Evolutionary conservation across 371 early-diverging fungal genomes (phyloP).

Genomic region (Lichtheimia corymbifera): DNA sequence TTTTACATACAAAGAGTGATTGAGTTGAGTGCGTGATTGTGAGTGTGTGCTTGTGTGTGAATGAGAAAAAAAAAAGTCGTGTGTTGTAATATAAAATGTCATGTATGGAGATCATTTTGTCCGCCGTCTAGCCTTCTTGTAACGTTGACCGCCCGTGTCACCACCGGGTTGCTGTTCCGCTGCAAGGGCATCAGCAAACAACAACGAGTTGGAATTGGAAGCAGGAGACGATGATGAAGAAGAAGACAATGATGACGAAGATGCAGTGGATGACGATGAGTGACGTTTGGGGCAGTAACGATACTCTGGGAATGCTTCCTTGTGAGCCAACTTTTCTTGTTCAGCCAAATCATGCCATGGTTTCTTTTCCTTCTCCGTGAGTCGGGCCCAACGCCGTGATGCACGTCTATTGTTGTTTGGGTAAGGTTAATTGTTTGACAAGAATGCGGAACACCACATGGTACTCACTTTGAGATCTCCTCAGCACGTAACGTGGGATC

Average conservation of each 20-base stretch:
- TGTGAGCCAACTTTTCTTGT: conserved; percentile 46
- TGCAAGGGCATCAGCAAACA: conserved; percentile 7
- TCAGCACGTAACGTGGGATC: conserved; percentile 39
- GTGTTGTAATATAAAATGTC: conserved; percentile 9
- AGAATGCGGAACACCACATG: not conserved
- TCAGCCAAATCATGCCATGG: conserved; percentile 51
- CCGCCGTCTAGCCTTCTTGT: conserved; percentile 27
- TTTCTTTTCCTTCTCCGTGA: conserved; percentile 47
- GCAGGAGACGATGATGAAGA: conserved; percentile 9
- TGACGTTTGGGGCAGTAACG: conserved; percentile 45
- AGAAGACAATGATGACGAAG: conserved; percentile 13
- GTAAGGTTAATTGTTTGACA: conserved; percentile 1
- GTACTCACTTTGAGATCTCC: conserved; percentile 40
- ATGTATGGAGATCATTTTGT: conserved; percentile 14
- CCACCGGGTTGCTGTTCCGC: conserved; percentile 16
- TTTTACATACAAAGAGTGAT: conserved; percentile 5
- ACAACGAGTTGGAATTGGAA: conserved; percentile 1
- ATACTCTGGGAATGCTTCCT: conserved; percentile 50
- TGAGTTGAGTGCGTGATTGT: not conserved
- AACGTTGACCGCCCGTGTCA: conserved; percentile 16
- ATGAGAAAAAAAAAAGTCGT: not conserved
- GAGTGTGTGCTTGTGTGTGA: conserved; percentile 3
- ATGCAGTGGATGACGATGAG: conserved; percentile 21
- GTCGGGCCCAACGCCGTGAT: conserved; percentile 41
- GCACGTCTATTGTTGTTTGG: conserved; percentile 33